Base-by-base conservation (phyloP, 805 yeast genomes). In the Teunomyces pallodes region DNA sequence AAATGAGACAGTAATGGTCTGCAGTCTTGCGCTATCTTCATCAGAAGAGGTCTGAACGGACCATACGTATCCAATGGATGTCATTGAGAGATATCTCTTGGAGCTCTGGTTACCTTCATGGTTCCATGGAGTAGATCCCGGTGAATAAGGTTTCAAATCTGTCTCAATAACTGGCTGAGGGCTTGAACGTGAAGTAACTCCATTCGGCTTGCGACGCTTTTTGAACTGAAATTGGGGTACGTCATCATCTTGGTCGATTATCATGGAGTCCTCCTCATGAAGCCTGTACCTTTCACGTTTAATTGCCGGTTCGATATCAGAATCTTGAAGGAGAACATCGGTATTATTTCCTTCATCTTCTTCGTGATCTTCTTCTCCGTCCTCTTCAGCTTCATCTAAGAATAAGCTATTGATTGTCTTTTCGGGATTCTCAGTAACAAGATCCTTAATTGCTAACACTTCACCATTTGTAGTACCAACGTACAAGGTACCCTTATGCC, bases 61-160 rank as follows among this genome's bases (percentile, higher is more conserved):
- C 81, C 95, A 87, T 0, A 84, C 86, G 61, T 88, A 87, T 0
- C 97, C 99, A 27, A 83, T 70, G 8, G 85, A 74, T 56, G 88
- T 88, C 77, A 91, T 88, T 16, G 90, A 82, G 36, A 92, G 67
- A 58, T 90, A 91, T 46, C 96, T 75, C 65, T 92, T 79, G 2
- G 69, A 58, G 32, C 33, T 40, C 9, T 30, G 58, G 42, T 40
- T 56, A 47, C 17, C 26, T 46, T 39, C 54, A 41, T 56, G 55
- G 27, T 46, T 39, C 86, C 91, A 90, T 0, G 96, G 96, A 0
- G 98, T 92, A 5, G 86, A 80, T 1, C 98, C 98, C 1, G 89
- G 87, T 3, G 96, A 89, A 56, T 83, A 86, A 0, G 97, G 91
- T 41, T 68, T 72, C 27, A 82, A 58, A 7, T 68, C 70, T 6